Evolutionary conservation across 148 eudicot species (phyloP).

Genomic region (Gaultheria prostrata): DNA sequence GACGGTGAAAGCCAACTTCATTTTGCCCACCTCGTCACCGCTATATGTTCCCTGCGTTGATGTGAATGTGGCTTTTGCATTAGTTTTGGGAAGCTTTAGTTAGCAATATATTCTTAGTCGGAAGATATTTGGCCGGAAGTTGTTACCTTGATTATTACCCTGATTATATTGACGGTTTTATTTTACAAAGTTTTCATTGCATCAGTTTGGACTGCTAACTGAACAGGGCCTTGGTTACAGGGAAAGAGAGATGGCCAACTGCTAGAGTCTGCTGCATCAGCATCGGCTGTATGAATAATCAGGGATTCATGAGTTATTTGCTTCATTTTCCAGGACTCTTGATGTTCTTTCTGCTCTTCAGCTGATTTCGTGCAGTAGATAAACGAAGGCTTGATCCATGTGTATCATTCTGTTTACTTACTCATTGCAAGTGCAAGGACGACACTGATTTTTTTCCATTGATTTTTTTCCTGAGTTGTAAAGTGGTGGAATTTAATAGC

Average conservation of each 20-base stretch:
- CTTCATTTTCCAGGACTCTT: background rate
- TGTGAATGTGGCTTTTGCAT: background rate
- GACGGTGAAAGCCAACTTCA: background rate
- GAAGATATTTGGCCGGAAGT: background rate
- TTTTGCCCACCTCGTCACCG: background rate
- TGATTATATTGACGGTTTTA: background rate
- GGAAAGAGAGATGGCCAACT: background rate
- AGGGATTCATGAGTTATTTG: background rate
- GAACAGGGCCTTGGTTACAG: slow-evolving; percentile 6
- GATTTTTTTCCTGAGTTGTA: too few species aligned
- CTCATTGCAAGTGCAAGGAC: background rate
- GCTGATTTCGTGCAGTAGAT: background rate
- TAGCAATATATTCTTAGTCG: background rate
- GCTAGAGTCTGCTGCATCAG: background rate
- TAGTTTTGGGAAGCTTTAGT: background rate
- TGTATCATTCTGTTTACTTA: background rate
- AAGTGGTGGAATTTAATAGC: too few species aligned
- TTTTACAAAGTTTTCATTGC: background rate
- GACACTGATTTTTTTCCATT: background rate
- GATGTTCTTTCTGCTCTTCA: background rate
- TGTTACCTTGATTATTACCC: background rate
- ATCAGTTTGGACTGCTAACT: background rate
- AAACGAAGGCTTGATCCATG: background rate
- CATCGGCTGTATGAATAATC: background rate
- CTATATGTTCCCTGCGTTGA: background rate